Evolutionary conservation across 192 early-diverging fungal genomes (phyloP), one percentile per base, ranked within the genome.

Genomic region (Coemansia asiatica): DNA sequence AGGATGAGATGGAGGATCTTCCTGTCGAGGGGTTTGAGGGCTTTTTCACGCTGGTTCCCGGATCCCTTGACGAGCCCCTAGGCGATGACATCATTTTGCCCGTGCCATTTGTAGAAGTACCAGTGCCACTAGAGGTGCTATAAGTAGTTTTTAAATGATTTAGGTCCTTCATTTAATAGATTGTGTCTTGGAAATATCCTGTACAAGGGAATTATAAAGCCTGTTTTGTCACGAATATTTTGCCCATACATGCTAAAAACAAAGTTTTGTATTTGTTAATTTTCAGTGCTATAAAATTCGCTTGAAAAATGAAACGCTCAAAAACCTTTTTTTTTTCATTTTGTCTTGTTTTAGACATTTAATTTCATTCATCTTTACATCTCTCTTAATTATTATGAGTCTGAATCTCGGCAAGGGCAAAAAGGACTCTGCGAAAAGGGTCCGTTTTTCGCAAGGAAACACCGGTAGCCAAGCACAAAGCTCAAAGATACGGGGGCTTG

Each of bases 11-110:
- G 12, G 63, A 66, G 2, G 66, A 61, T 7, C 50, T 68, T 27
- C 35, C 67, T 48, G 55, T 72, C n/a, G 46, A 66, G 6, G 69
- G 49, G 1, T 75, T 74, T 55, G 72, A 79, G 57, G 76, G 78
- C 2, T 44, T 48, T 12, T 75, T 81, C 46, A 69, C 58, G 16
- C 48, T 75, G 73, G 73, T 81, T 1, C 78, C 78, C n/a, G 78
- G 78, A 8, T 60, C 78, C 4, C 48, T 81, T n/a, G 73, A 62
- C 29, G 27, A 55, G 1, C 78, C 78, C 9, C 54, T 59, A 22
- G 78, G 78, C 22, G 60, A 65, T 0, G 48, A 65, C 7, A 72
- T 81, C 40, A 59, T 60, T 19, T 54, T 79, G 21, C 50, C 35
- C 0, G 71, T 79, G 21, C 71, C 76, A 0, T 74, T 64, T 40